A percentile compares a stretch with the other conserved stretches of the same genome.
These are phyloP conservation scores for Phanerochaete sordida DNA, from an alignment of 768 basidiomycete genomes.

Conservation along the genomic window DNA sequence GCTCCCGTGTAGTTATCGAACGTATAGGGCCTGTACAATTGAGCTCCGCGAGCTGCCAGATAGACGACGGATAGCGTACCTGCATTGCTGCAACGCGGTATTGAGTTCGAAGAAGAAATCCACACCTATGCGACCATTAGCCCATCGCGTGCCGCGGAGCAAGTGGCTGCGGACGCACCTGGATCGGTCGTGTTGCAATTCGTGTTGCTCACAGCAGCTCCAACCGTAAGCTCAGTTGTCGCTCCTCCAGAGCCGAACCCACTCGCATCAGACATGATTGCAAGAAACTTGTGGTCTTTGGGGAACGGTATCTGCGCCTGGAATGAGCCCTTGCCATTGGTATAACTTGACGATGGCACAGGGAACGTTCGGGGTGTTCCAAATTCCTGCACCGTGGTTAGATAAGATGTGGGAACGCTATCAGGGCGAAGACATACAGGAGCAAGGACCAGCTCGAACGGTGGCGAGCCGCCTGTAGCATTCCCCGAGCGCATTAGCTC, in stretches of 20 bases:
- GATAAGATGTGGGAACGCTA: constrained; percentile 2
- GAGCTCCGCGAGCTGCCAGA: neutral
- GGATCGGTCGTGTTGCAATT: constrained; percentile 50
- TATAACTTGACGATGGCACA: constrained; percentile 53
- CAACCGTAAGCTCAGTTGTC: constrained; percentile 46
- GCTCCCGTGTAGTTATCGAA: constrained; percentile 20
- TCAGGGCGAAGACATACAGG: constrained; percentile 39
- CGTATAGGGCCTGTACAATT: constrained; percentile 14
- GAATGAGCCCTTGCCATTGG: constrained; percentile 51
- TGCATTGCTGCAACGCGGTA: constrained; percentile 56
- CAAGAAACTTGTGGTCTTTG: constrained; percentile 38
- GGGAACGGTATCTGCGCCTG: constrained; percentile 41
- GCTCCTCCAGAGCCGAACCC: constrained; percentile 68
- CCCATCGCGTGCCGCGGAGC: neutral
- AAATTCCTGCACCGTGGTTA: constrained; percentile 39
- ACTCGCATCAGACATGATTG: constrained; percentile 69
- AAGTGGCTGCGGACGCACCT: constrained; percentile 20
- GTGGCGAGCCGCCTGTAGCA: constrained; percentile 50
- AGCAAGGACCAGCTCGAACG: constrained; percentile 44
- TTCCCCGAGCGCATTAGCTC: neutral
- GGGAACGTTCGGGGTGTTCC: constrained; percentile 49
- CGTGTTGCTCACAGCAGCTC: constrained; percentile 34
- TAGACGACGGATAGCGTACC: constrained; percentile 31
- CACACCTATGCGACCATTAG: constrained; percentile 24
- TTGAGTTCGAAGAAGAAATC: constrained; percentile 50